Percentiles rank a stretch among this genome's conserved stretches.
These are phyloP conservation scores for Rhizophagus prolifer DNA, from an alignment of 192 early-diverging fungal species.

Conservation along the genomic window DNA sequence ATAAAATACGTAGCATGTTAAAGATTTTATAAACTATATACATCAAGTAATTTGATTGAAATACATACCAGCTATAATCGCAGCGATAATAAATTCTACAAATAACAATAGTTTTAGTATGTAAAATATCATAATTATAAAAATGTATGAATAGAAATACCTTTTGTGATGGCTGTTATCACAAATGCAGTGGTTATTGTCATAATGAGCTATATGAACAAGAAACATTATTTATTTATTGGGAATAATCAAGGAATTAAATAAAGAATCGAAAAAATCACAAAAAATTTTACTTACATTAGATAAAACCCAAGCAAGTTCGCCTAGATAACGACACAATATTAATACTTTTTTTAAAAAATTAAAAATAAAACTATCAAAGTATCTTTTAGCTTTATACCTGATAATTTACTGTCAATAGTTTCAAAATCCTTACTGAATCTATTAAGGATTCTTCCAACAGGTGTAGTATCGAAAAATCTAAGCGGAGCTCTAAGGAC, in stretches of 20 bases:
- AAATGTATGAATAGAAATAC: constrained; percentile 57
- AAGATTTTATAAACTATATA: background rate
- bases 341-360: background rate
- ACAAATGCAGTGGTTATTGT: constrained; percentile 57
- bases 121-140: background rate
- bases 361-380: background rate
- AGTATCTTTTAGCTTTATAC: constrained; percentile 13
- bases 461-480: constrained; percentile 91
- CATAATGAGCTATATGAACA: constrained; percentile 25
- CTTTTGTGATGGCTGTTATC: constrained; percentile 63
- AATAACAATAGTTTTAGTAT: background rate
- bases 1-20: background rate
- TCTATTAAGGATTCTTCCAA: constrained; percentile 78
- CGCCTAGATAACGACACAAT: constrained; percentile 15
- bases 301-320: constrained; percentile 46
- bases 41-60: too few relatives aligned
- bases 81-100: background rate
- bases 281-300: constrained; percentile 18
- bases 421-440: constrained; percentile 86
- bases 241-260: background rate
- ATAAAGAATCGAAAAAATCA: background rate
- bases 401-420: constrained; percentile 61
- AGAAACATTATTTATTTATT: background rate
- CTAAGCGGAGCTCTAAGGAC: constrained; percentile 70
- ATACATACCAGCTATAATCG: background rate